Conservation (phyloP, 2,329 filamentous ascomycete genomes). For the Gnomoniopsis sp. region DNA sequence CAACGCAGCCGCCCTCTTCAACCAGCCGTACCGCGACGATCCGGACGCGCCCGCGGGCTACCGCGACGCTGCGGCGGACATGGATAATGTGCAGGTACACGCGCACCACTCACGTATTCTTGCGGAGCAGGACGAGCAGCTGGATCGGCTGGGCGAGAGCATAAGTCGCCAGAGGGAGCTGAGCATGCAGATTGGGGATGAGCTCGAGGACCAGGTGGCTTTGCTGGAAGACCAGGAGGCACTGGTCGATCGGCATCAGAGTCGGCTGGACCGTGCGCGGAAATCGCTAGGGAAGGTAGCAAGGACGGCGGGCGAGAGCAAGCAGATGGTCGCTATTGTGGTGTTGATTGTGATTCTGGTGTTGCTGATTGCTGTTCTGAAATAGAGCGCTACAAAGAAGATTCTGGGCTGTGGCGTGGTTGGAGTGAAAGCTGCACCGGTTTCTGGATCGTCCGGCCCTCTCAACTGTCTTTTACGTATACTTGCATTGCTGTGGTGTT, state of each 20-base stretch:
- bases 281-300: slow-evolving; percentile 69
- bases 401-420: background rate
- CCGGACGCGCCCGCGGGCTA: slow-evolving; percentile 56
- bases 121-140: slow-evolving; percentile 85
- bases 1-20: slow-evolving; percentile 54
- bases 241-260: slow-evolving; percentile 76
- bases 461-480: background rate
- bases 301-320: slow-evolving; percentile 75
- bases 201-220: slow-evolving; percentile 85
- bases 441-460: background rate
- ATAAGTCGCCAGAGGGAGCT: slow-evolving; percentile 89
- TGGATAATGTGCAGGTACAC: slow-evolving; percentile 84
- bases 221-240: slow-evolving; percentile 88
- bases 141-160: slow-evolving; percentile 81
- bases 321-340: slow-evolving; percentile 80
- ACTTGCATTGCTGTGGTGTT: slow-evolving; percentile 9
- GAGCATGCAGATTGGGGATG: slow-evolving; percentile 93
- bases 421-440: background rate
- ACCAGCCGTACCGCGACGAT: slow-evolving; percentile 66
- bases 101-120: slow-evolving; percentile 77
- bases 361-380: slow-evolving; percentile 77
- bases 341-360: slow-evolving; percentile 79
- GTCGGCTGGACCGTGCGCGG: slow-evolving; percentile 71
- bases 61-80: slow-evolving; percentile 52
- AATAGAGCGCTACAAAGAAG: slow-evolving; percentile 47